Evolutionary conservation across 768 basidiomycete species (phyloP), one percentile per base, ranked within the genome.

Genomic region (Fistulinella prunicolor): DNA sequence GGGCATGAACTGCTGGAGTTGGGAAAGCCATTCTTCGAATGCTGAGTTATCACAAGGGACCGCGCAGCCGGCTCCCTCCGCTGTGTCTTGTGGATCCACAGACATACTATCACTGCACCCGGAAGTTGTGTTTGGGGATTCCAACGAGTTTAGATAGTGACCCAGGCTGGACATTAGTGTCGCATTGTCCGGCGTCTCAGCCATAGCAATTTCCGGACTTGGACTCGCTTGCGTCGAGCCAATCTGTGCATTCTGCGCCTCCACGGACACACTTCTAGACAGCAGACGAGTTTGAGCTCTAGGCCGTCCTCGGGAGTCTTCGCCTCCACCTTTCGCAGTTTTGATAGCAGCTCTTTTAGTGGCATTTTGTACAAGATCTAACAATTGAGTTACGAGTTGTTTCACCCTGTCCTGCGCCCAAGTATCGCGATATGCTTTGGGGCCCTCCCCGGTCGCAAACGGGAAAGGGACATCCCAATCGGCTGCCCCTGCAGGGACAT

Each of bases 381-480:
- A 68, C 28, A 89, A 70, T 58, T 89, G 81, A 3, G 73, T 67
- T 14, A 86, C 70, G 28, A 90, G 69, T 55, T 78, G 79, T 51
- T 78, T 80, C 6, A 79, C 76, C 23, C 87, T 77, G 29, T 84
- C 77, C 38, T 68, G 74, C 51, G 82, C 78, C 89, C 88, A 89
- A 22, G 70, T 82, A 43, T 71, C 62, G 9, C 67, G 73, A 63
- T 90, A 90, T n/a, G 73, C 70, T 16, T 75, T 61, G 2, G 89
- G 86, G 2, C 85, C 89, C 55, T 91, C 83, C 23, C 86, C 89
- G 40, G 74, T 34, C 64, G 66, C 62, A 53, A 90, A 90, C 6
- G 89, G 89, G 62, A 83, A 90, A 0, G 89, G 89, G 0, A 90
- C 78, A 55, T 89, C 86, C 89, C 89, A 91, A 59, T 89, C 86